Evolutionary conservation across 2,329 filamentous ascomycete species (phyloP).

Genomic region (Sporothrix brunneoviolacea): DNA sequence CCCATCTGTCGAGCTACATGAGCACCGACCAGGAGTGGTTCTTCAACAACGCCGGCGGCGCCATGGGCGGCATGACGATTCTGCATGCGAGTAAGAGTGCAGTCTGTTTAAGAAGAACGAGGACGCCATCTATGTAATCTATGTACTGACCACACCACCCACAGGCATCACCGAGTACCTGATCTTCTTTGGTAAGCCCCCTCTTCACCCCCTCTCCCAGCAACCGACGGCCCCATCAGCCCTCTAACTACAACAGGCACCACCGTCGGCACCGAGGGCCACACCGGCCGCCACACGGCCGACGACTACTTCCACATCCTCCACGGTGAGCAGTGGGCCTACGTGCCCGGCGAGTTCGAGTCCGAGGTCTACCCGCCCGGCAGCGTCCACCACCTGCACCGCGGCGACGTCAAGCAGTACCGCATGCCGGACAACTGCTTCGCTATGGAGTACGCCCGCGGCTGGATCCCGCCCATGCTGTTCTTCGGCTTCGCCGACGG

Average conservation of each 20-base stretch:
- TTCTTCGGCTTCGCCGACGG: slow-evolving; percentile 83
- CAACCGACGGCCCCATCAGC: too few relatives aligned
- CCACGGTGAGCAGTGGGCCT: slow-evolving; percentile 67
- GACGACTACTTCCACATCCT: slow-evolving; percentile 96
- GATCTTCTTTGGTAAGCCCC: slow-evolving; percentile 65
- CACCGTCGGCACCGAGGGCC: slow-evolving; percentile 77
- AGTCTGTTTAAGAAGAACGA: too few relatives aligned
- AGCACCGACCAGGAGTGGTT: slow-evolving; percentile 76
- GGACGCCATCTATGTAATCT: too few relatives aligned
- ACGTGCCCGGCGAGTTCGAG: slow-evolving; percentile 60
- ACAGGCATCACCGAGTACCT: slow-evolving; percentile 76
- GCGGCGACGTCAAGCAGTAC: slow-evolving; percentile 75
- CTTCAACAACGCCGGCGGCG: slow-evolving; percentile 86
- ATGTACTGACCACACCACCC: not conserved
- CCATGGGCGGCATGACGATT: slow-evolving; percentile 88
- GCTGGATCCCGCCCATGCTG: slow-evolving; percentile 91
- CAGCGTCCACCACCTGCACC: slow-evolving; percentile 62
- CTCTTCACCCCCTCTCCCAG: not conserved
- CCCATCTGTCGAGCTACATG: slow-evolving; percentile 46
- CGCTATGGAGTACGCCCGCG: slow-evolving; percentile 75
- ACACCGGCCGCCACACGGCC: slow-evolving; percentile 80
- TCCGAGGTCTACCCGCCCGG: slow-evolving; percentile 65
- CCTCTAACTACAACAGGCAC: slow-evolving; percentile 45
- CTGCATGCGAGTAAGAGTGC: slow-evolving; percentile 67
- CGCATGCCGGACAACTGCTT: slow-evolving; percentile 71